Base-by-base conservation (phyloP, 2,329 filamentous ascomycete genomes). In the Davidsoniella virescens region DNA sequence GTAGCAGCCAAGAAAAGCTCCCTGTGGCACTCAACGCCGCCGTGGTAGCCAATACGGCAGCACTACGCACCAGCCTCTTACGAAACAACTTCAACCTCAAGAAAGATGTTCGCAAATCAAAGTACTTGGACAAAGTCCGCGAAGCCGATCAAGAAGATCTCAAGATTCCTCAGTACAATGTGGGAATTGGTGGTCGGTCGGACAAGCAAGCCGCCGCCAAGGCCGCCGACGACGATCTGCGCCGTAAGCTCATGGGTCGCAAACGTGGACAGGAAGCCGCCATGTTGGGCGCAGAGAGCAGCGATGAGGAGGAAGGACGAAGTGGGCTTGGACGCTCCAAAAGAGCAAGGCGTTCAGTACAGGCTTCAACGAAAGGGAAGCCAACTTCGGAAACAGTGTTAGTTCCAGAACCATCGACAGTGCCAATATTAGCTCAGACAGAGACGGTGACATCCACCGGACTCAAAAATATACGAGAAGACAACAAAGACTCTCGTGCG, bases 251-350 rank as follows among this genome's bases (percentile, higher is more conserved):
- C 25, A 18, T 53, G 52, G 48, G 44, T n/a, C 42, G 52, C 10
- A 43, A 47, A 16, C 18, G 47, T 29, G 39, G 47, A 4, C n/a
- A 26, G 5, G 49, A 39, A 5, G 51, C 33, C 2, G 47, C 38
- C 25, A 29, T 38, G 40, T 16, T 44, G 12, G 43, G 48, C 18
- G 18, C 41, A 10, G 52, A 53, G 44, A 53, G 52, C 18, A 44
- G 41, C 20, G 52, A 53, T 41, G 52, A 53, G 14, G 52, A 53
- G 8, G 52, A 47, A 26, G 52, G 52, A 12, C 47, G 52, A 6
- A 48, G 48, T 41, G 52, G 39, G 8, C 14, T 53, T 23, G 52
- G 52, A 4, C 43, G 48, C 44, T 41, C 44, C 14, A 53, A 53
- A 40, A 53, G 44, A 20, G 48, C 33, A 16, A 50, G 29, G 33